Conservation (phyloP, 2,329 filamentous ascomycete genomes). For the Coleophoma crateriformis region DNA sequence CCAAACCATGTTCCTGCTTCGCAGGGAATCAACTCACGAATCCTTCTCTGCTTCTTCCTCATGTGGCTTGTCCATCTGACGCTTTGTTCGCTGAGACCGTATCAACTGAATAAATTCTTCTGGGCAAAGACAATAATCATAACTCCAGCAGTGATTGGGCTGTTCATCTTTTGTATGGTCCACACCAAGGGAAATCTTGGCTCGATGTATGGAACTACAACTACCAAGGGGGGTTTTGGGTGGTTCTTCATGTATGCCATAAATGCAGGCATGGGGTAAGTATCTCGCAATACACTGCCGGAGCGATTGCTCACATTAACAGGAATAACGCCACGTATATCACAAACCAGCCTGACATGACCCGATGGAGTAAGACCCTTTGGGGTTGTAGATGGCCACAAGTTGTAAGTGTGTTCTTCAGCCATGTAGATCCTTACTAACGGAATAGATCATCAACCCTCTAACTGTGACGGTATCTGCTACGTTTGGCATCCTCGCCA, state of each 20-base stretch:
- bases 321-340: conserved; percentile 25
- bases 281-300: no score
- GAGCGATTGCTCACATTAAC: conserved; percentile 1
- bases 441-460: conserved; percentile 31
- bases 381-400: conserved; percentile 9
- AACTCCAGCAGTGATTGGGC: conserved; percentile 24
- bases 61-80: conserved; percentile 33
- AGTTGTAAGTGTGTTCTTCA: no score
- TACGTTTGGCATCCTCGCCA: conserved; percentile 34
- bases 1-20: conserved; percentile 25
- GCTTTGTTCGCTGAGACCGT: conserved; percentile 32
- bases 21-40: conserved; percentile 27
- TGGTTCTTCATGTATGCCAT: conserved; percentile 28
- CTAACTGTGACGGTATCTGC: conserved; percentile 34
- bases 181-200: conserved; percentile 26
- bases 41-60: conserved; percentile 31
- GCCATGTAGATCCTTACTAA: not conserved
- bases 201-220: conserved; percentile 11
- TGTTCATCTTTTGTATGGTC: conserved; percentile 29
- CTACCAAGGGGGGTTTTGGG: not conserved
- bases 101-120: conserved; percentile 34
- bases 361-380: conserved; percentile 29
- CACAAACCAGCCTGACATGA: conserved; percentile 34
- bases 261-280: conserved; percentile 18
- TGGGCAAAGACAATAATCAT: conserved; percentile 32